These are phyloP conservation scores for Stevia rebaudiana DNA, from an alignment of 140 eudicot genomes.

Conservation along the genomic window DNA sequence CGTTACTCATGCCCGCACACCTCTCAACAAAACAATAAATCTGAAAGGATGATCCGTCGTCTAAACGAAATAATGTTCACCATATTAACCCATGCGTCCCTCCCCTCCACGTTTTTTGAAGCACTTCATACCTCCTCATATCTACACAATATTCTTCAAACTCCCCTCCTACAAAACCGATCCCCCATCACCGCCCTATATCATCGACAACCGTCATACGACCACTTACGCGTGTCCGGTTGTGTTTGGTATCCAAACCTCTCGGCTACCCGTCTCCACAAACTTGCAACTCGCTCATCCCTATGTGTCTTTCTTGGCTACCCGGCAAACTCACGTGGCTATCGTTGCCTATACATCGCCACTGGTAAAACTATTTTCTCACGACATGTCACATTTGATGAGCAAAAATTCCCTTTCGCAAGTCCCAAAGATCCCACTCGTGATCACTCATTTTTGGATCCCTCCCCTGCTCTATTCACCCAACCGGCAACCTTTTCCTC, in stretches of 20 bases:
- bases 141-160: background rate
- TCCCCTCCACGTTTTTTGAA: too few species aligned
- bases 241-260: background rate
- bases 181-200: background rate
- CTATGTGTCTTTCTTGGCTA: background rate
- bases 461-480: background rate
- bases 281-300: background rate
- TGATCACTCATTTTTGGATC: background rate
- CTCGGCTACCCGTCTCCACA: background rate
- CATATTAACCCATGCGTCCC: too few species aligned
- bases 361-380: background rate
- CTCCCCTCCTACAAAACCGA: background rate
- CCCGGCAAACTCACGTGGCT: background rate
- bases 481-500: background rate
- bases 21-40: background rate
- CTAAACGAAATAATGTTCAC: background rate
- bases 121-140: background rate
- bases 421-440: background rate
- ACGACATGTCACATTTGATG: background rate
- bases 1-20: background rate
- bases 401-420: background rate
- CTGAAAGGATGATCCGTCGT: background rate
- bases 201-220: background rate
- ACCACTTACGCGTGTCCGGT: background rate
- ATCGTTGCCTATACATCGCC: background rate